These are phyloP conservation scores for Diaporthe ilicicola DNA, from an alignment of 2,329 filamentous ascomycete genomes.

Conservation along the genomic window DNA sequence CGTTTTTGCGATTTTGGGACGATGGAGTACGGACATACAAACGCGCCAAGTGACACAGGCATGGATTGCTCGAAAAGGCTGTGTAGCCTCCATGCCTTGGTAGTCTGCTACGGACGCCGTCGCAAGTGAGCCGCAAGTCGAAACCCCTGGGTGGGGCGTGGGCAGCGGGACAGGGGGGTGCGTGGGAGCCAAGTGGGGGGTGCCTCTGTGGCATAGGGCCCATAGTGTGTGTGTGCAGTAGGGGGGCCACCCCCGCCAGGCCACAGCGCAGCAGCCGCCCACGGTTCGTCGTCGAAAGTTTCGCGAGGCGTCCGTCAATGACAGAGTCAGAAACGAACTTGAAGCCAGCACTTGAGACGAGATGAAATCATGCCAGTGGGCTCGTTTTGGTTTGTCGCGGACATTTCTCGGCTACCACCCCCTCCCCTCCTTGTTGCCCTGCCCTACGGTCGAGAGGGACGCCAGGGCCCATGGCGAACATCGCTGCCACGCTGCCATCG, in stretches of 20 bases:
- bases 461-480: background rate
- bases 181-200: background rate
- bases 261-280: conserved; percentile 14
- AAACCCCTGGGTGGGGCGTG: conserved; percentile 28
- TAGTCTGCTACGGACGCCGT: conserved; percentile 28
- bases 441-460: too few species aligned
- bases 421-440: too few species aligned
- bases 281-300: background rate
- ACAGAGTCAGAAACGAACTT: conserved; percentile 21
- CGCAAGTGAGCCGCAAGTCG: conserved; percentile 30
- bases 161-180: background rate
- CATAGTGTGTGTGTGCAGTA: too few species aligned
- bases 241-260: too few species aligned
- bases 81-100: conserved; percentile 13
- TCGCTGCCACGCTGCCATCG: background rate
- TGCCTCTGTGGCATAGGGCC: background rate
- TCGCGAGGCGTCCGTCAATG: background rate
- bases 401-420: conserved; percentile 18
- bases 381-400: conserved; percentile 20
- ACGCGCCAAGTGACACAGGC: background rate
- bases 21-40: background rate
- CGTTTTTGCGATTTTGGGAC: conserved; percentile 12
- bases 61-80: conserved; percentile 9
- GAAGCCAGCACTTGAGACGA: conserved; percentile 19
- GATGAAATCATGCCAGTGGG: conserved; percentile 23